A percentile compares a stretch with the other conserved stretches of the same genome.
Evolutionary conservation across 768 basidiomycete genomes (phyloP).

Genomic region (Lentinus brumalis): DNA sequence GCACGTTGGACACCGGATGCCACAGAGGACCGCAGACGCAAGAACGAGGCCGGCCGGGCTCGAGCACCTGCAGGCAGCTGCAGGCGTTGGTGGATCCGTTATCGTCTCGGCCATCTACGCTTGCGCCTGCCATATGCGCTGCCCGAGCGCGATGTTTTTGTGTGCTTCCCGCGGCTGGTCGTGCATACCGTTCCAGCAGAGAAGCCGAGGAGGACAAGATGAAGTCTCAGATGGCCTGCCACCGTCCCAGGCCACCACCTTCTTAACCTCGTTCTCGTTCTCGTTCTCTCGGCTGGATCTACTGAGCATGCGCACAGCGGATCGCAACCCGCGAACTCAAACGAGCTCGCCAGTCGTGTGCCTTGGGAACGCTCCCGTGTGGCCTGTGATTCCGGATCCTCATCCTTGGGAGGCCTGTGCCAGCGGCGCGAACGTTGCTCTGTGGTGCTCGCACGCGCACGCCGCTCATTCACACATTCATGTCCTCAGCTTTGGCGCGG

Average conservation of each 20-base stretch:
- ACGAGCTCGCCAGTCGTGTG: not conserved
- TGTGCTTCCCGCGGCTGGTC: not conserved
- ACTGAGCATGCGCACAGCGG: not conserved
- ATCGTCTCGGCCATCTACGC: conserved; percentile 22
- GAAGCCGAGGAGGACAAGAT: not conserved
- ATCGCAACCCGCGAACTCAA: not conserved
- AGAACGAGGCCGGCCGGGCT: conserved; percentile 7
- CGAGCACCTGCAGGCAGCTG: not conserved
- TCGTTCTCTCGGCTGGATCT: not conserved
- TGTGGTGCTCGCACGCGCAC: not conserved
- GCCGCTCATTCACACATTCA: not conserved
- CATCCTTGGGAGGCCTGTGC: not conserved
- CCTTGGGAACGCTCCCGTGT: not conserved
- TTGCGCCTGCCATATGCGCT: conserved; percentile 10
- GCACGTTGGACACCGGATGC: conserved; percentile 10
- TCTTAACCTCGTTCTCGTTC: too few species aligned
- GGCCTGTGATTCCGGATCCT: not conserved
- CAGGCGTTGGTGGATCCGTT: conserved; percentile 1
- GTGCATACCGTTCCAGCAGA: not conserved
- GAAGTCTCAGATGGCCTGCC: too few species aligned
- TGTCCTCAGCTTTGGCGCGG: not conserved
- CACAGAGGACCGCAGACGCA: conserved; percentile 7
- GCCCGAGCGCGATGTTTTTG: not conserved
- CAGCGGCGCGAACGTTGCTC: too few species aligned
- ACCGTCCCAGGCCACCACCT: too few species aligned